These are phyloP conservation scores for Acer negundo DNA, from an alignment of 345 rosid species.

Conservation along the genomic window DNA sequence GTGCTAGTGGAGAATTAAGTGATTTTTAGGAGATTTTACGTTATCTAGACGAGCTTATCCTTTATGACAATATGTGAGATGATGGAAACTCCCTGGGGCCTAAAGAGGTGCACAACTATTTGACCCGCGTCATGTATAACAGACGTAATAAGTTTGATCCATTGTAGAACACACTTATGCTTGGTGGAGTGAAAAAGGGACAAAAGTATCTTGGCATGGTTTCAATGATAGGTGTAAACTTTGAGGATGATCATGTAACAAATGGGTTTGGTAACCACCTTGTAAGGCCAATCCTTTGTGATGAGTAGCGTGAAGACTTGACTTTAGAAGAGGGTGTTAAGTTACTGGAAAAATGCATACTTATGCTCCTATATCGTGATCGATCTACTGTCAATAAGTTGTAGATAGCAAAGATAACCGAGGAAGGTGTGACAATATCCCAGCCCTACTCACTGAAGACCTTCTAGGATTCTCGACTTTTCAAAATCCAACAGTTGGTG, in stretches of 20 bases:
- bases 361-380: constrained; percentile 94
- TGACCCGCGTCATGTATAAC: constrained; percentile 91
- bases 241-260: constrained; percentile 90
- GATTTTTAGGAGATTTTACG: constrained; percentile 95
- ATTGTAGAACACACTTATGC: constrained; percentile 92
- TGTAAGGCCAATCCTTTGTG: constrained; percentile 93
- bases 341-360: constrained; percentile 96
- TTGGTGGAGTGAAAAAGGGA: constrained; percentile 96
- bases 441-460: constrained; percentile 94
- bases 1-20: constrained; percentile 96
- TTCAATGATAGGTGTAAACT: constrained; percentile 89
- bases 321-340: constrained; percentile 92
- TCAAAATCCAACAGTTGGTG: constrained; percentile 78
- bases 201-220: constrained; percentile 95
- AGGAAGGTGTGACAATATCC: constrained; percentile 78
- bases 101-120: constrained; percentile 94
- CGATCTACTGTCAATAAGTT: constrained; percentile 92
- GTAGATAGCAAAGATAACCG: constrained; percentile 93
- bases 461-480: constrained; percentile 80
- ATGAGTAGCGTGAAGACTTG: constrained; percentile 87
- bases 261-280: constrained; percentile 98
- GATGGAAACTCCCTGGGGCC: constrained; percentile 99
- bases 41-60: constrained; percentile 84
- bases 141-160: constrained; percentile 97
- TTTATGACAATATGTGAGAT: constrained; percentile 99